These are phyloP conservation scores for Maudiozyma pseudohumilis DNA, from an alignment of 805 yeast genomes.

Conservation along the genomic window DNA sequence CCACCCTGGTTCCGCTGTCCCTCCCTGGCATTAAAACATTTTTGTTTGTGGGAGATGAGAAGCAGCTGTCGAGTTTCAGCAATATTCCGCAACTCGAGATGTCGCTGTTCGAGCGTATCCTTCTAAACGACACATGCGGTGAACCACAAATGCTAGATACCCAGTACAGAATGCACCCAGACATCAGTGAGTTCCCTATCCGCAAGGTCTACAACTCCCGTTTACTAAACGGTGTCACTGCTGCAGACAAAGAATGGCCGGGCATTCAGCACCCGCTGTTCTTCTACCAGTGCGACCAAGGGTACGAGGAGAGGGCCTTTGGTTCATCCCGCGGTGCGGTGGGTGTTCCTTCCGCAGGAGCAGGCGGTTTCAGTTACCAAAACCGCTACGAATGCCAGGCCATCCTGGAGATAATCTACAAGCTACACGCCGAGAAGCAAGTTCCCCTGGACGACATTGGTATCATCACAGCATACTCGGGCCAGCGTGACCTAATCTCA, in stretches of 20 bases:
- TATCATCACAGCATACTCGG: constrained; percentile 66
- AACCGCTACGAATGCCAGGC: constrained; percentile 44
- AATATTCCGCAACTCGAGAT: constrained; percentile 56
- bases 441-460: constrained; percentile 46
- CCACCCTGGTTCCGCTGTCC: constrained; percentile 60
- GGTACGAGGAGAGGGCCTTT: constrained; percentile 40
- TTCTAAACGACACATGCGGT: constrained; percentile 49
- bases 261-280: constrained; percentile 49
- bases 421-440: constrained; percentile 44
- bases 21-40: constrained; percentile 58
- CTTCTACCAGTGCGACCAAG: constrained; percentile 46
- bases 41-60: constrained; percentile 68
- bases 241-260: constrained; percentile 37
- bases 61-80: constrained; percentile 62
- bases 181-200: constrained; percentile 50
- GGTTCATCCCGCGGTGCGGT: constrained; percentile 33
- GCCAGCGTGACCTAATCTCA: constrained; percentile 58
- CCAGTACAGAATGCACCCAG: constrained; percentile 61
- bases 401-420: constrained; percentile 39
- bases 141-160: constrained; percentile 61
- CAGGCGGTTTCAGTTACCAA: constrained; percentile 49
- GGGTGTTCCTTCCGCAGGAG: constrained; percentile 21
- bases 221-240: constrained; percentile 51
- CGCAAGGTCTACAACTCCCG: constrained; percentile 40
- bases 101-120: constrained; percentile 59